These are phyloP conservation scores for Luffa aegyptiaca DNA, from an alignment of 306 rosid genomes.

Conservation along the genomic window DNA sequence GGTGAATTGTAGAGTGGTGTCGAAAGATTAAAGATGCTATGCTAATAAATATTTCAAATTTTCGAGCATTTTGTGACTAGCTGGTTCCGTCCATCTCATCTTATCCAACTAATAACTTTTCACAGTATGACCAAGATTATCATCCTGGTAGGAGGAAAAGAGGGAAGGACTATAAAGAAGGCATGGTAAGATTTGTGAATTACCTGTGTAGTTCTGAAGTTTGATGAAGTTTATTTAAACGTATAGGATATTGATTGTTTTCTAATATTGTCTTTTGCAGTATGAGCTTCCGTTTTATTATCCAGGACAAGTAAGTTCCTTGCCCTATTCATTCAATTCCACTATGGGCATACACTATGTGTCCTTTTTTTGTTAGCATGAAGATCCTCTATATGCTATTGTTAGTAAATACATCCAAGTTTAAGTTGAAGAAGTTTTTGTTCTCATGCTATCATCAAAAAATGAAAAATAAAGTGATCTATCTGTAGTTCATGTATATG, in stretches of 20 bases:
- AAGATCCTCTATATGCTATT: not conserved
- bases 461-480: not conserved
- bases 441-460: not conserved
- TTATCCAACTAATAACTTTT: not conserved
- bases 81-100: not conserved
- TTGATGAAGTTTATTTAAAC: not conserved
- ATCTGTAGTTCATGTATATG: not conserved
- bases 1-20: not conserved
- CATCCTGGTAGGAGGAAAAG: constrained; percentile 93
- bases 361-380: not conserved
- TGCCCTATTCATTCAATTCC: constrained; percentile 5
- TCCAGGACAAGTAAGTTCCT: constrained; percentile 87
- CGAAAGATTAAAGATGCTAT: not conserved
- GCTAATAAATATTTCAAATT: not conserved
- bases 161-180: constrained; percentile 91
- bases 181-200: constrained; percentile 50
- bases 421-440: not conserved
- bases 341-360: not conserved
- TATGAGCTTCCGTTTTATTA: constrained; percentile 91
- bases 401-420: not conserved
- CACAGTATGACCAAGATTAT: constrained; percentile 86
- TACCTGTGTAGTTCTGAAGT: not conserved
- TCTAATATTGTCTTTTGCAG: constrained; percentile 47
- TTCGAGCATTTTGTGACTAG: not conserved
- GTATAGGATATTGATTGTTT: constrained; percentile 13